These are phyloP conservation scores for Alternaria infectoria DNA, from an alignment of 2,329 filamentous ascomycete genomes.

Conservation along the genomic window DNA sequence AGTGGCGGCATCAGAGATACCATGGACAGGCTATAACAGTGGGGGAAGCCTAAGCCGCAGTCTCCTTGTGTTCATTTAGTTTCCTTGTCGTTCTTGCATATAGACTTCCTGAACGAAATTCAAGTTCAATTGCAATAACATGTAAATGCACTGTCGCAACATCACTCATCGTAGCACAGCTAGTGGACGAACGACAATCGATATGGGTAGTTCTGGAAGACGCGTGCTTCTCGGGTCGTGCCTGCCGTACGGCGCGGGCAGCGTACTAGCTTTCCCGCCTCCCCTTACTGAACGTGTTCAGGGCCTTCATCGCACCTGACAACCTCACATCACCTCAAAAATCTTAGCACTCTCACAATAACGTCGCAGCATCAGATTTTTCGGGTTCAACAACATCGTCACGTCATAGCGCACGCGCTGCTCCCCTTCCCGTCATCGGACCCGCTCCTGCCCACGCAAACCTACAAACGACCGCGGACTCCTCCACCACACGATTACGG, in stretches of 20 bases:
- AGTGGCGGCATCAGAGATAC: background rate
- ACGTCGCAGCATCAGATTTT: background rate
- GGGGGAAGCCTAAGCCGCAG: background rate
- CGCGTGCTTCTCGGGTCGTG: background rate
- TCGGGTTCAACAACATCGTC: no score
- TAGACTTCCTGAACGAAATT: background rate
- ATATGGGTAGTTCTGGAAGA: no score
- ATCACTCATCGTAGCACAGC: no score
- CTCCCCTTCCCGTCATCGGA: background rate
- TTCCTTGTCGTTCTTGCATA: background rate
- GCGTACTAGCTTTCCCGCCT: background rate
- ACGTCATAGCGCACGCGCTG: background rate
- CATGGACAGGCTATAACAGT: background rate
- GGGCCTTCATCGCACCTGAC: no score
- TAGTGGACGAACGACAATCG: fast-evolving
- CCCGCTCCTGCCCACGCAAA: background rate
- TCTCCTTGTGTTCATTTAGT: background rate
- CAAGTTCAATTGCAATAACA: no score
- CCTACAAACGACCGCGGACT: background rate
- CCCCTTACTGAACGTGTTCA: background rate
- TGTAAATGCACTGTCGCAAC: no score
- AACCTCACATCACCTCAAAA: no score
- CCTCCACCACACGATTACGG: no score
- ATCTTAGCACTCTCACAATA: background rate
- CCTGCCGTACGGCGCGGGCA: background rate